phyloP scores from a whole-genome alignment of 192 early-diverging fungal genomes.

The Podila clonocystis region DNA sequence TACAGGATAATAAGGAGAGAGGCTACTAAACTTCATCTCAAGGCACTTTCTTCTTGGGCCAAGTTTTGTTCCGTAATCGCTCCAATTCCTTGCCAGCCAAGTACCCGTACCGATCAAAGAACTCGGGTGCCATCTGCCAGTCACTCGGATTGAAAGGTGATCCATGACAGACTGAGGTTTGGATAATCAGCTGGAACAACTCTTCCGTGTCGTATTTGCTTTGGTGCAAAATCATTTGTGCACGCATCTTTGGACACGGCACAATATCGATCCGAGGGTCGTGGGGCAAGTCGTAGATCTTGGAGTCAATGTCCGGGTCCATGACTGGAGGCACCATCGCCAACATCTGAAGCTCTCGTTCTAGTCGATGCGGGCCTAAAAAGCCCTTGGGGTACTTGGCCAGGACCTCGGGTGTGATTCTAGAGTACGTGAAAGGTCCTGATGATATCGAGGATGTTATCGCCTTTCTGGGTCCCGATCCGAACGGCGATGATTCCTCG shows the following conservation, averaged over 20 bases:
- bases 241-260: slow-evolving; percentile 48
- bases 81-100: slow-evolving; percentile 37
- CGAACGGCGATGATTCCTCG: not conserved
- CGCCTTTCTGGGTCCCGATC: not conserved
- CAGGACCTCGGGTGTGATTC: slow-evolving; percentile 1
- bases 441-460: not conserved
- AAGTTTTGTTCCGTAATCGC: slow-evolving; percentile 22
- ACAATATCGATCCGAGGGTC: slow-evolving; percentile 49
- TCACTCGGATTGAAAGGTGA: slow-evolving; percentile 20
- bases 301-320: slow-evolving; percentile 33
- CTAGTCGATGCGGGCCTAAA: slow-evolving; percentile 13
- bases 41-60: slow-evolving; percentile 21
- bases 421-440: not conserved
- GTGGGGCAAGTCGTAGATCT: slow-evolving; percentile 43
- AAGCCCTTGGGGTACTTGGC: slow-evolving; percentile 12
- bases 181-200: slow-evolving; percentile 34
- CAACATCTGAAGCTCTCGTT: slow-evolving; percentile 19
- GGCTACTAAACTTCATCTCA: not conserved
- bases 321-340: not conserved
- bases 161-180: slow-evolving; percentile 51
- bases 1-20: no score
- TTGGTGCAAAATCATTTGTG: slow-evolving; percentile 54
- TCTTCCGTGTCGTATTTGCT: slow-evolving; percentile 40
- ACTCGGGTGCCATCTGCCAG: slow-evolving; percentile 52
- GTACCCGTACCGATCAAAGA: slow-evolving; percentile 43